These are phyloP conservation scores for Phylloporus sp. DNA, from an alignment of 768 basidiomycete genomes.

Conservation along the genomic window DNA sequence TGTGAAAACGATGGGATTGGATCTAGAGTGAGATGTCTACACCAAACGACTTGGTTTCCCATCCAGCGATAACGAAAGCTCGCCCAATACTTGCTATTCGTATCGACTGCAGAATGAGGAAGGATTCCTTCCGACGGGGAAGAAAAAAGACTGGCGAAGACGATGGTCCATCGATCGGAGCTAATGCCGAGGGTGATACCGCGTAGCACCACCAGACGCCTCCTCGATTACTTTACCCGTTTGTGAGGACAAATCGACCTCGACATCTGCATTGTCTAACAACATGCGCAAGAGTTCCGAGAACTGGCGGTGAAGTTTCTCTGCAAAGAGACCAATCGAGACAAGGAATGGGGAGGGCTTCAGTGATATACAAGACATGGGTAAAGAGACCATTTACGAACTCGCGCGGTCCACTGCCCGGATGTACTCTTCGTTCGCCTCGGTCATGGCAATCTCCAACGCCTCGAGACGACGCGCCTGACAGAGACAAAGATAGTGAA, in stretches of 20 bases:
- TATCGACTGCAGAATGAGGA: no score
- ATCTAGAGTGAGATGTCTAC: not conserved
- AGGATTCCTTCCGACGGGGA: no score
- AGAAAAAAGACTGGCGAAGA: no score
- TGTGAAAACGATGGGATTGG: not conserved
- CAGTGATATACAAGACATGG: not conserved
- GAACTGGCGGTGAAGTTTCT: conserved; percentile 57
- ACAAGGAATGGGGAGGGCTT: no score
- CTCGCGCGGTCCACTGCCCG: conserved; percentile 73
- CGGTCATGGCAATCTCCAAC: conserved; percentile 67
- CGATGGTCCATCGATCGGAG: no score
- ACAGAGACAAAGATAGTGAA: no score
- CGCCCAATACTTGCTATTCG: no score
- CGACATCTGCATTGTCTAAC: conserved; percentile 50
- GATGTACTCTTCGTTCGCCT: conserved; percentile 73
- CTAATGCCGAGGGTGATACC: no score
- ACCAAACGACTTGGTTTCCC: no score
- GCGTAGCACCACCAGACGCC: no score
- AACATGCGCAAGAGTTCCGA: conserved; percentile 55
- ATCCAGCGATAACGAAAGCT: no score
- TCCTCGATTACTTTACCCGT: not conserved
- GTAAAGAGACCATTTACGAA: conserved; percentile 35
- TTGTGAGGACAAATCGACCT: conserved; percentile 17
- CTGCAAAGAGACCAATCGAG: conserved; percentile 31
- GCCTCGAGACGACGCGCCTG: conserved; percentile 64